Evolutionary conservation across 495 filamentous ascomycete genomes (phyloP).

Genomic region (Aspergillus taichungensis): DNA sequence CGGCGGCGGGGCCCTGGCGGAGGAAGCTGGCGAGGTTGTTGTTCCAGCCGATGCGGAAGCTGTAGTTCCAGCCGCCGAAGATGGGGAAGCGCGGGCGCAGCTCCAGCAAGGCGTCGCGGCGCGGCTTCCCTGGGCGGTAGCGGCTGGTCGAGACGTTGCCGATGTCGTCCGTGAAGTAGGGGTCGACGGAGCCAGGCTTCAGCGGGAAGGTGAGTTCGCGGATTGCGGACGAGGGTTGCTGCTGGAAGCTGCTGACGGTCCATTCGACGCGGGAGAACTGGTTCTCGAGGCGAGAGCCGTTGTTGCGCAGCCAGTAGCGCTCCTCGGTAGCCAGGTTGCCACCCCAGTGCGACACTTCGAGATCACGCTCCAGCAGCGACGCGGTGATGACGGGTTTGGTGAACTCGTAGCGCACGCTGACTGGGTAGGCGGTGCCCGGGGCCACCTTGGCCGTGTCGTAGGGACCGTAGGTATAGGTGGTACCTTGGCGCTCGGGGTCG

Average conservation of each 20-base stretch:
- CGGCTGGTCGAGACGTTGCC: slow-evolving; percentile 92
- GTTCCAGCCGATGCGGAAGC: slow-evolving; percentile 92
- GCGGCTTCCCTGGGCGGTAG: slow-evolving; percentile 62
- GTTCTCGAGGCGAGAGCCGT: slow-evolving; percentile 69
- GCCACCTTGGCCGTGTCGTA: slow-evolving; percentile 60
- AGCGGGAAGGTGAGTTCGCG: slow-evolving; percentile 77
- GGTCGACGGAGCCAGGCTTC: slow-evolving; percentile 62
- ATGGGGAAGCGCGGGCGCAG: slow-evolving; percentile 87
- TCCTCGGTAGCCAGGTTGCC: slow-evolving; percentile 93
- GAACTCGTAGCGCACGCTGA: slow-evolving; percentile 87
- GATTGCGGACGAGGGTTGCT: slow-evolving; percentile 64
- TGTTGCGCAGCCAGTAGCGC: slow-evolving; percentile 81
- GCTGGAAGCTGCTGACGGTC: slow-evolving; percentile 63
- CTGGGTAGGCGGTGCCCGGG: slow-evolving; percentile 60
- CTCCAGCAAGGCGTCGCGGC: slow-evolving; percentile 73
- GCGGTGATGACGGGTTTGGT: slow-evolving; percentile 80
- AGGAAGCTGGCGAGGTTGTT: slow-evolving; percentile 69
- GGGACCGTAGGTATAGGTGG: slow-evolving; percentile 85
- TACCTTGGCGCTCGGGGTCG: slow-evolving; percentile 75
- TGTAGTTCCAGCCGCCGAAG: slow-evolving; percentile 97
- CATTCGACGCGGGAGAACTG: slow-evolving; percentile 85
- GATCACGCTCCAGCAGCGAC: slow-evolving; percentile 68
- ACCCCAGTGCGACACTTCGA: slow-evolving; percentile 97
- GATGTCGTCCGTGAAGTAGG: slow-evolving; percentile 95
- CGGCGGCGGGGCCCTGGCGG: slow-evolving; percentile 46